Conservation (phyloP, 2,329 filamentous ascomycete genomes). For the Didymella sp. region DNA sequence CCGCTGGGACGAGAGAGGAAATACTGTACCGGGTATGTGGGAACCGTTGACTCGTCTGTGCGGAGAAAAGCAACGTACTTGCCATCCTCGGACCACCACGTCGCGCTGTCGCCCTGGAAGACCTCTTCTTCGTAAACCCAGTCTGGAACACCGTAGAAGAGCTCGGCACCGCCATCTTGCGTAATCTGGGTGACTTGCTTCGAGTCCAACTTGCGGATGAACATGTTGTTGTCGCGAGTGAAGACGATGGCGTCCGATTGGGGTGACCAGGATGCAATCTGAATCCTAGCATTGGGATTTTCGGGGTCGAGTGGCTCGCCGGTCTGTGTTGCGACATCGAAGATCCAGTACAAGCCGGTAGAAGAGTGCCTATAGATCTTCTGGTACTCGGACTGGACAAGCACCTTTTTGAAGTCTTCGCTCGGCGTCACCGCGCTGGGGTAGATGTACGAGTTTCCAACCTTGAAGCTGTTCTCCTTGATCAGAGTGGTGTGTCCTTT, state of each 20-base stretch:
- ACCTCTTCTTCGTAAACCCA: slow-evolving; percentile 97
- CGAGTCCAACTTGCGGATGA: slow-evolving; percentile 71
- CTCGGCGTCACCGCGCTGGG: slow-evolving; percentile 75
- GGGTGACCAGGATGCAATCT: slow-evolving; percentile 90
- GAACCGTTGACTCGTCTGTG: slow-evolving; percentile 91
- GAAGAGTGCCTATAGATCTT: slow-evolving; percentile 91
- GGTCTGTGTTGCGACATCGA: slow-evolving; percentile 82
- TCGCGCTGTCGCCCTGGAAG: slow-evolving; percentile 78
- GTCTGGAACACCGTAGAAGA: slow-evolving; percentile 96
- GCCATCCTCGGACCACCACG: slow-evolving; percentile 94
- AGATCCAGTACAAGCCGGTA: slow-evolving; percentile 86
- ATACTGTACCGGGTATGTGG: slow-evolving; percentile 91
- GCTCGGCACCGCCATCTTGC: slow-evolving; percentile 81
- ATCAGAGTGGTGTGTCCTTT: slow-evolving; percentile 74
- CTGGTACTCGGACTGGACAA: slow-evolving; percentile 75
- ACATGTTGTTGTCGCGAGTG: slow-evolving; percentile 89
- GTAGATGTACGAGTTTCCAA: slow-evolving; percentile 62
- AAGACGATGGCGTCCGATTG: slow-evolving; percentile 87
- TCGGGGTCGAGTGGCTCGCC: slow-evolving; percentile 78
- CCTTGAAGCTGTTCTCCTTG: slow-evolving; percentile 68
- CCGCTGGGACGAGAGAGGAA: slow-evolving; percentile 88
- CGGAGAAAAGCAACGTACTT: slow-evolving; percentile 89
- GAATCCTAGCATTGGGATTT: slow-evolving; percentile 70
- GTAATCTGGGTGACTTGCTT: slow-evolving; percentile 75
- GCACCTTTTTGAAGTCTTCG: slow-evolving; percentile 81